Conservation (phyloP, 495 filamentous ascomycete genomes). For the Podospora pseudoanserina region DNA sequence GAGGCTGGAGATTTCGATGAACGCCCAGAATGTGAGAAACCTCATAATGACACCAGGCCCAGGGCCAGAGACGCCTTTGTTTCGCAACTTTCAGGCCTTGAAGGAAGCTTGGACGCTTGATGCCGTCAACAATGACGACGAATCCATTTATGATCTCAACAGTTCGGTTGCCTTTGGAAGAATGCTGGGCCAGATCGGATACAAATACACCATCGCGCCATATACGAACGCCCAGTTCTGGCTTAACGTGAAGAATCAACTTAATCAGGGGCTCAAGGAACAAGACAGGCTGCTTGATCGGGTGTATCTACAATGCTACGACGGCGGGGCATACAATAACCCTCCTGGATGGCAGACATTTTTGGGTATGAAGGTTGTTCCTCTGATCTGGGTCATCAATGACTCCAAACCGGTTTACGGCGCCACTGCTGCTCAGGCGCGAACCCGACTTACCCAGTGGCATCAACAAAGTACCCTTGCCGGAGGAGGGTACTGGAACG, state of each 20-base stretch:
- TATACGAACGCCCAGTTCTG: slow-evolving; percentile 41
- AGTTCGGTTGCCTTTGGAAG: slow-evolving; percentile 39
- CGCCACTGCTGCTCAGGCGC: slow-evolving; percentile 35
- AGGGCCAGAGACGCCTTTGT: slow-evolving; percentile 29
- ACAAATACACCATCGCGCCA: slow-evolving; percentile 40
- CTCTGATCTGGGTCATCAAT: slow-evolving; percentile 43
- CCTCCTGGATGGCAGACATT: slow-evolving; percentile 34
- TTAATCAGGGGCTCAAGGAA: slow-evolving; percentile 27
- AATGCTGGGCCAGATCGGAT: slow-evolving; percentile 39
- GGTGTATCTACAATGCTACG: slow-evolving; percentile 43
- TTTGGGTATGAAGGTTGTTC: slow-evolving; percentile 42
- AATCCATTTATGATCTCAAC: slow-evolving; percentile 39
- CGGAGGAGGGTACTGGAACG: slow-evolving; percentile 46
- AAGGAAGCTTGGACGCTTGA: slow-evolving; percentile 40
- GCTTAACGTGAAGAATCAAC: slow-evolving; percentile 28
- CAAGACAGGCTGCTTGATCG: slow-evolving; percentile 33
- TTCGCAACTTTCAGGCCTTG: slow-evolving; percentile 38
- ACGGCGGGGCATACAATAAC: slow-evolving; percentile 40
- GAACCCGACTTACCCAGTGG: slow-evolving; percentile 34
- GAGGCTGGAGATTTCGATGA: slow-evolving; percentile 43
- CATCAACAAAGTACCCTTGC: slow-evolving; percentile 27
- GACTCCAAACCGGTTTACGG: slow-evolving; percentile 43
- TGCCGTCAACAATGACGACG: slow-evolving; percentile 46
- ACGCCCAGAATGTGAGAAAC: slow-evolving; percentile 37
- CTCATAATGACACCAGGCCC: slow-evolving; percentile 37